Conservation (phyloP, 441 rosid species). For the Jatropha podagrica region DNA sequence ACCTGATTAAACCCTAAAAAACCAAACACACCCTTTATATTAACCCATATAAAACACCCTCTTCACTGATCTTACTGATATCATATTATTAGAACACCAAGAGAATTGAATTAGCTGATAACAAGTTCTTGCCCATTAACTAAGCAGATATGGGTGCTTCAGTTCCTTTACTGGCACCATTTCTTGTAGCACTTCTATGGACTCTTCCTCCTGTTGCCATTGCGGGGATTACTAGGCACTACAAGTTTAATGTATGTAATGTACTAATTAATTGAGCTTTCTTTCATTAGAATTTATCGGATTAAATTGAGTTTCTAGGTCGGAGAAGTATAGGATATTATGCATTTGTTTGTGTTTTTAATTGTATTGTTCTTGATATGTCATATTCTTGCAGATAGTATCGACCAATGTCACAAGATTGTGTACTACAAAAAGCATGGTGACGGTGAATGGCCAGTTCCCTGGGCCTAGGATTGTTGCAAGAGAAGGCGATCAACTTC, state of each 20-base stretch:
- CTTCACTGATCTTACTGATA: not conserved
- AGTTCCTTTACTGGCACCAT: constrained; percentile 11
- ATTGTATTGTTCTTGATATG: not conserved
- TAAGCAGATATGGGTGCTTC: constrained; percentile 24
- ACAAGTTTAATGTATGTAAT: constrained; percentile 43
- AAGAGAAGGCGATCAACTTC: constrained; percentile 53
- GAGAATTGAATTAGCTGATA: not conserved
- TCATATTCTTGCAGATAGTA: constrained; percentile 33
- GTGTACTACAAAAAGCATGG: constrained; percentile 48
- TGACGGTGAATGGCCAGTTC: constrained; percentile 53
- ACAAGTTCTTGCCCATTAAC: not conserved
- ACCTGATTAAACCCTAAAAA: constrained; percentile 21
- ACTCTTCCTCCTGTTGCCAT: constrained; percentile 30
- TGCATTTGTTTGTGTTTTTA: not conserved
- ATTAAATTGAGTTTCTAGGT: too few species aligned
- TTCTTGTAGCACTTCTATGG: constrained; percentile 26
- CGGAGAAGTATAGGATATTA: too few species aligned
- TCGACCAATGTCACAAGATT: constrained; percentile 42
- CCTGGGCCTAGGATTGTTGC: constrained; percentile 50
- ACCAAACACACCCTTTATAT: constrained; percentile 9
- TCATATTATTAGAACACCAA: not conserved
- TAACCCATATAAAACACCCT: constrained; percentile 31
- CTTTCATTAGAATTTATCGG: too few species aligned
- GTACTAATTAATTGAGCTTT: too few species aligned
- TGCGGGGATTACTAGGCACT: constrained; percentile 44